Evolutionary conservation across 2,329 filamentous ascomycete genomes (phyloP).

Genomic region (Tolypocladium cylindrosporum): DNA sequence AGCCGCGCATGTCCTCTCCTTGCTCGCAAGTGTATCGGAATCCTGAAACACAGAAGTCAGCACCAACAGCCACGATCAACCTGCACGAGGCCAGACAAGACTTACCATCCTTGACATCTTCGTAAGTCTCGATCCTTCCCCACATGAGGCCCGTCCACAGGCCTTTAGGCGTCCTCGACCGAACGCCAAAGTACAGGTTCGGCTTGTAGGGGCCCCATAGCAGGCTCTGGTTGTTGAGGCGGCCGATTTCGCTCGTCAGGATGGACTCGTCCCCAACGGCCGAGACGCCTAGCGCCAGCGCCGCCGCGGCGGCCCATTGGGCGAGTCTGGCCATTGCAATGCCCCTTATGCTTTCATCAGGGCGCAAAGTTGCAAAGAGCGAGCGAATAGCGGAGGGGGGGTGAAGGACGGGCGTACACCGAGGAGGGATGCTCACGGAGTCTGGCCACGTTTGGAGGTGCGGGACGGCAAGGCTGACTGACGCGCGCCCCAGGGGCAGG

Average conservation of each 20-base stretch:
- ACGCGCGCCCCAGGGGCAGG: not conserved
- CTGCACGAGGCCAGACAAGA: not conserved
- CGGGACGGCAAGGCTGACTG: constrained; percentile 15
- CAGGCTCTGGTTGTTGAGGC: constrained; percentile 67
- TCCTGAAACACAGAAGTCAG: constrained; percentile 34
- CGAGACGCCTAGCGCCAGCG: constrained; percentile 12
- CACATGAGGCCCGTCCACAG: constrained; percentile 79
- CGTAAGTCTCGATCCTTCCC: constrained; percentile 73
- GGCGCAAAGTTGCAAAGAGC: not conserved
- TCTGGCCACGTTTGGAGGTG: constrained; percentile 3
- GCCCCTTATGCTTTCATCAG: not conserved
- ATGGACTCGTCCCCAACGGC: constrained; percentile 24
- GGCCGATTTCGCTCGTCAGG: constrained; percentile 37
- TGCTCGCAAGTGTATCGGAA: constrained; percentile 95
- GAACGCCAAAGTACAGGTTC: constrained; percentile 88
- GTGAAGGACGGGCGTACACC: not conserved
- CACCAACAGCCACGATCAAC: not conserved
- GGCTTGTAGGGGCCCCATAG: constrained; percentile 94
- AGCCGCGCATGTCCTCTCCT: constrained; percentile 84
- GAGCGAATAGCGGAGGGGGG: not conserved
- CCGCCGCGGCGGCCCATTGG: constrained; percentile 19
- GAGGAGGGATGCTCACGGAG: not conserved
- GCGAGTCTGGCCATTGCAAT: constrained; percentile 21
- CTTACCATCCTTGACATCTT: constrained; percentile 64
- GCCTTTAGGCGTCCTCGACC: constrained; percentile 72